phyloP scores from a whole-genome alignment of 2,329 filamentous ascomycete species.

The Aureobasidium musti region DNA sequence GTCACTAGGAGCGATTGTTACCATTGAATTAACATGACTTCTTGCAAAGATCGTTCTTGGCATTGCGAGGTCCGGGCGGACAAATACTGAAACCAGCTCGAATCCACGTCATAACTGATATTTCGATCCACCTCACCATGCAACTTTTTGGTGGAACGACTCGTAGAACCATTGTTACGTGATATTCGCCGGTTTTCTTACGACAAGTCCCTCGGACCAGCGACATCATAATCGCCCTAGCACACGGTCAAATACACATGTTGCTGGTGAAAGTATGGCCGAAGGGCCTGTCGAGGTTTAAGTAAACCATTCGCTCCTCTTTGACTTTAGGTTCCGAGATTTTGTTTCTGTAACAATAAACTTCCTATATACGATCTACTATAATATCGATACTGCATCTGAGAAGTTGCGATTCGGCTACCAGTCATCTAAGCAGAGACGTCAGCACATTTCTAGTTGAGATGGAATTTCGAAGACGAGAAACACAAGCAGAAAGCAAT shows the following conservation, averaged over 20 bases:
- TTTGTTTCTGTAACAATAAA: background rate
- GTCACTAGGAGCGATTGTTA: background rate
- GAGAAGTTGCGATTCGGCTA: too few relatives aligned
- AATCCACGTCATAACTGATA: conserved; percentile 19
- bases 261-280: background rate
- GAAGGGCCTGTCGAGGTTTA: background rate
- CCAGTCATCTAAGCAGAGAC: background rate
- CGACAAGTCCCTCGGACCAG: background rate
- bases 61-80: background rate
- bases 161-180: too few relatives aligned
- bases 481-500: background rate
- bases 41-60: too few relatives aligned
- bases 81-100: background rate
- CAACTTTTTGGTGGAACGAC: too few relatives aligned
- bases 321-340: background rate
- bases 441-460: background rate
- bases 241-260: conserved; percentile 1
- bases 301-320: background rate
- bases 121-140: conserved; percentile 10
- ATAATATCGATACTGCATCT: too few relatives aligned
- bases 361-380: too few relatives aligned
- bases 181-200: background rate
- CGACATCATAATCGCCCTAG: conserved; percentile 12
- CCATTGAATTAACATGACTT: too few relatives aligned
- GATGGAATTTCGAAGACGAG: conserved; percentile 8